Evolutionary conservation across 2,329 filamentous ascomycete genomes (phyloP), one percentile per base, ranked within the genome.

Genomic region (Diaporthe capsici): DNA sequence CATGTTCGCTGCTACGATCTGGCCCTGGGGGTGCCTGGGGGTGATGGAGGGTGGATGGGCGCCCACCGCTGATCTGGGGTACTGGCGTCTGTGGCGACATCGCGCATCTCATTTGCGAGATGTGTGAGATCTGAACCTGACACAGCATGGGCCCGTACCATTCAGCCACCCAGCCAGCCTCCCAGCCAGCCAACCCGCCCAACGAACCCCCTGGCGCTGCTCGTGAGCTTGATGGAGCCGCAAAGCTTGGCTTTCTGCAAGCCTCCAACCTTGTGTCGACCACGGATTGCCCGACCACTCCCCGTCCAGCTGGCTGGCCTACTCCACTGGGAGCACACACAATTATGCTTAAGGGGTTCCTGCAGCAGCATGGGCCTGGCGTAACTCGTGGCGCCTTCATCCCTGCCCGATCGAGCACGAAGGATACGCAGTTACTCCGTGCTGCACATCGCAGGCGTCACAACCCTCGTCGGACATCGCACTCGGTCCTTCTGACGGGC

Each of bases 241-340:
- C 71, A 73, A 65, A 73, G 58, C 71, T 55, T 65, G 47, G 71
- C 58, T 22, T 31, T 31, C 58, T 53, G 47, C 58, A 55, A 28
- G n/a, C 47, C 4, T 12, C 51, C 12, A 72, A 25, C 55, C 37
- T 51, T 61, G 57, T 49, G 31, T 25, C 42, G n/a, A 58, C 55
- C 42, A 57, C 55, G 61, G 61, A 49, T 42, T 65, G 61, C 28
- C 61, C 61, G 42, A 34, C 61, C 61, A 65, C 25, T 47, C 34
- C 10, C 34, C 3, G 39, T 17, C 60, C 15, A 31, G 13, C n/a
- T 47, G 60, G 60, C 39, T 25, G 39, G 39, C 25, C 39, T 28
- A 6, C 47, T 37, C 12, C 44, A 25, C 22, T 34, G 28, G 31
- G 31, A 53, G 6, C 63, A 53, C 31, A 53, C 61, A 25, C 20